Evolutionary conservation across 2,329 filamentous ascomycete genomes (phyloP), one percentile per base, ranked within the genome.

Genomic region (Aschersonia sp.): DNA sequence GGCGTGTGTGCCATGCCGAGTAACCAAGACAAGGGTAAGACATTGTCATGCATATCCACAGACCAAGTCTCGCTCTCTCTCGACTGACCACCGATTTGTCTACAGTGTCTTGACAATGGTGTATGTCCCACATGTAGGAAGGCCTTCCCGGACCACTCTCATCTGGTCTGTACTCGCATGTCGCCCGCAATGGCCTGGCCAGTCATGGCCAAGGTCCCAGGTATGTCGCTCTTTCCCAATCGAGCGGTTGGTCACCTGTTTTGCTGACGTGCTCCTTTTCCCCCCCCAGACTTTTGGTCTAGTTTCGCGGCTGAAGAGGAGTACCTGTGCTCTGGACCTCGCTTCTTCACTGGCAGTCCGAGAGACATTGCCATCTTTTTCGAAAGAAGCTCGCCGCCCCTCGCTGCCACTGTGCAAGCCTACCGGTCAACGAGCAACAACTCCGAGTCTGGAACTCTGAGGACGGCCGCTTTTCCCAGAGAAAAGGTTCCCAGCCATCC

Each of bases 1-100:
- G 49, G 69, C 71, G 35, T 75, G 72, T 54, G 62, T 68, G 47
- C 66, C 65, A 49, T 75, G 72, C 57, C 69, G 66, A 53, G 63
- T 69, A 51, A 65, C 64, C 53, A 74, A 72, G 61, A 66, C 67
- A 54, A 59, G 62, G 54, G 72, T 73, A 65, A 66, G 69, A 58
- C 56, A 58, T 48, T 31, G 44, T 46, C 47, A 37, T 50, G 48
- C 48, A 47, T 47, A 46, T 52, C 50, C 50, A 45, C 47, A 49
- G 37, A 44, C 46, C 40, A 46, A 30, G 44, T 50, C 43, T 22
- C 22, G 22, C 22, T 22, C 22, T 22, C 22, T 46, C 50, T 42
- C 42, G 53, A 54, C 61, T 63, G 57, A 63, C 48, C 52, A 48
- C 12, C 43, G 30, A 53, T 53, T 51, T 45, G 49, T 48, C 49